These are phyloP conservation scores for Crithidia bombi DNA, from an alignment of 208 protist species.

Conservation along the genomic window DNA sequence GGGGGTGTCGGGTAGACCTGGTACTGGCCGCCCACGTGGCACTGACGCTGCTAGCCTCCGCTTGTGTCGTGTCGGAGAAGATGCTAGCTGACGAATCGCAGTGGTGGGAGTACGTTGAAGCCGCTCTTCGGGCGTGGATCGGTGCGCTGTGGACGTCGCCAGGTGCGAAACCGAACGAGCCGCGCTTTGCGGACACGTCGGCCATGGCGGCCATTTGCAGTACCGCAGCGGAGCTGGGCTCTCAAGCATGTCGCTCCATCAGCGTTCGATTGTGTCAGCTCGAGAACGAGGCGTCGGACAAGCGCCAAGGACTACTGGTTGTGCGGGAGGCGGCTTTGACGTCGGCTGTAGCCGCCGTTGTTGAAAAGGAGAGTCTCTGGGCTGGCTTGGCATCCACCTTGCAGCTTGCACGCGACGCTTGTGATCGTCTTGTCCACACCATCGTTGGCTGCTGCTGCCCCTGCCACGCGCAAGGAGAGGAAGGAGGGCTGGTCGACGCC, in stretches of 20 bases:
- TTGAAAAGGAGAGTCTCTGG: constrained; percentile 19
- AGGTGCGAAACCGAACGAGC: not conserved
- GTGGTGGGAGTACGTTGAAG: constrained; percentile 9
- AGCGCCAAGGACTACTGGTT: not conserved
- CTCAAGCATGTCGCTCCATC: constrained; percentile 8
- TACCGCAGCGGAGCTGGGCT: constrained; percentile 14
- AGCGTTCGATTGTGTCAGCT: constrained; percentile 12
- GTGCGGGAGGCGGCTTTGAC: constrained; percentile 21
- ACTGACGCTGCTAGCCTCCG: constrained; percentile 18
- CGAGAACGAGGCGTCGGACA: not conserved
- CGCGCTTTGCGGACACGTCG: not conserved
- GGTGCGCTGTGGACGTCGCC: not conserved
- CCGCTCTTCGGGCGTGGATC: constrained; percentile 14
- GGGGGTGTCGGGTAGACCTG: constrained; percentile 22
- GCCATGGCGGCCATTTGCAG: constrained; percentile 26
- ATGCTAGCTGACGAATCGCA: not conserved
- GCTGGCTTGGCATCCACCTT: not conserved
- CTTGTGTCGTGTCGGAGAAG: not conserved
- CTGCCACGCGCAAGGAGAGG: not conserved
- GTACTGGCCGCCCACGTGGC: constrained; percentile 31
- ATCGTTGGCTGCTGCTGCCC: constrained; percentile 28
- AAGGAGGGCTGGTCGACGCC: constrained; percentile 3
- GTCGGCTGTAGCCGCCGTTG: not conserved
- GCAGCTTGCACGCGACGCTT: constrained; percentile 1
- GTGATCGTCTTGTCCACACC: constrained; percentile 18